Percentiles rank a stretch among this genome's conserved stretches.
Conservation (phyloP, 108 stramenopile species). For the Discostella pseudostelligera region DNA sequence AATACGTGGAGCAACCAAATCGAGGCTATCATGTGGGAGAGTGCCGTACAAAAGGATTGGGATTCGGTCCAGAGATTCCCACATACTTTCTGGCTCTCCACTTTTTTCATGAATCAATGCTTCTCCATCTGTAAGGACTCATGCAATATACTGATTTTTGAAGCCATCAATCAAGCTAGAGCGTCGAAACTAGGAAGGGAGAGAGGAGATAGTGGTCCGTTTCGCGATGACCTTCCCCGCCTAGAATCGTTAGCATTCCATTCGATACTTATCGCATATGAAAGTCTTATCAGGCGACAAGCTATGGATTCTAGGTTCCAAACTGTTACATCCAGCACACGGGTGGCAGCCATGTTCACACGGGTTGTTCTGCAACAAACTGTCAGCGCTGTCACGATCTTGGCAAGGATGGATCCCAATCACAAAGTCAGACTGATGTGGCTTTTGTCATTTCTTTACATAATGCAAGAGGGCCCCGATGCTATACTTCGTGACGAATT, state of each 20-base stretch:
- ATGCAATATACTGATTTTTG: constrained; percentile 67
- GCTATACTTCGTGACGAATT: constrained; percentile 58
- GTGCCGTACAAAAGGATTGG: constrained; percentile 5
- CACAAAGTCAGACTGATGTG: constrained; percentile 74
- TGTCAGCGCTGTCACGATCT: constrained; percentile 52
- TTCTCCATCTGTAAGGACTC: constrained; percentile 69
- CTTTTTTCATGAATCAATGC: constrained; percentile 65
- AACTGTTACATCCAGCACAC: constrained; percentile 50
- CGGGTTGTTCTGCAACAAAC: constrained; percentile 55
- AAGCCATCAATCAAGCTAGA: constrained; percentile 58
- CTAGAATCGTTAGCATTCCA: constrained; percentile 82
- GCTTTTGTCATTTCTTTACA: constrained; percentile 72
- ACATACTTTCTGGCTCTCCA: constrained; percentile 71
- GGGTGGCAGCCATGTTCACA: constrained; percentile 71
- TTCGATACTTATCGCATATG: constrained; percentile 66
- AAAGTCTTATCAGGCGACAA: constrained; percentile 76
- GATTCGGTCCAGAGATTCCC: constrained; percentile 52
- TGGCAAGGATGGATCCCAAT: constrained; percentile 74
- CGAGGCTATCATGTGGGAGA: not conserved
- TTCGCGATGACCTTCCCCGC: constrained; percentile 61
- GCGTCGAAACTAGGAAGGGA: constrained; percentile 24
- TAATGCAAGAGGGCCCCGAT: constrained; percentile 86
- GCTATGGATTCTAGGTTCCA: constrained; percentile 81
- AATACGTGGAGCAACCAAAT: constrained; percentile 37
- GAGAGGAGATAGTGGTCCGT: constrained; percentile 39